These are phyloP conservation scores for Xylaria digitata DNA, from an alignment of 2,329 filamentous ascomycete genomes.

Conservation along the genomic window DNA sequence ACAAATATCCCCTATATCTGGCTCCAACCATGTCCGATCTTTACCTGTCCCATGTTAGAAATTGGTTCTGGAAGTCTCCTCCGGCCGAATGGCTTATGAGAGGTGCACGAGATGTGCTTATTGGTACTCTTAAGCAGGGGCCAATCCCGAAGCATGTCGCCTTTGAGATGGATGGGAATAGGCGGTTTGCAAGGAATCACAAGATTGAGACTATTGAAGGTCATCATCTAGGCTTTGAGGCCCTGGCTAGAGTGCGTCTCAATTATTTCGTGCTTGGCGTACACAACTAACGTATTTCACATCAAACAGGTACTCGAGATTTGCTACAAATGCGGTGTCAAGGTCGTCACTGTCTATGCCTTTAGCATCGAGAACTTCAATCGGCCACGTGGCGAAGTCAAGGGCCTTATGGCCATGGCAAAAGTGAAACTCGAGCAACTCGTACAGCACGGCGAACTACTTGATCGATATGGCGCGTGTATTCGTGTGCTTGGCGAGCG, in stretches of 20 bases:
- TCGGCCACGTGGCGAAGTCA: conserved; percentile 93
- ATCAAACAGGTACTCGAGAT: conserved; percentile 83
- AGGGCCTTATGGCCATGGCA: conserved; percentile 96
- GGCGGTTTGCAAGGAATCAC: conserved; percentile 88
- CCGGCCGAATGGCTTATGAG: conserved; percentile 90
- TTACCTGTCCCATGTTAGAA: conserved; percentile 61
- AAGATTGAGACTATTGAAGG: conserved; percentile 97
- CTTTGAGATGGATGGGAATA: conserved; percentile 99
- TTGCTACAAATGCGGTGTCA: conserved; percentile 97
- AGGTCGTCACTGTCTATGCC: conserved; percentile 96
- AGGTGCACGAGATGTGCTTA: conserved; percentile 83
- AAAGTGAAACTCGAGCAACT: conserved; percentile 94
- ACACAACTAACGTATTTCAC: conserved; percentile 36
- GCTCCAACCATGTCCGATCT: conserved; percentile 63
- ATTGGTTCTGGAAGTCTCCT: conserved; percentile 87
- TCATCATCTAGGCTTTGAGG: conserved; percentile 95
- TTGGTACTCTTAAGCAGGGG: conserved; percentile 88
- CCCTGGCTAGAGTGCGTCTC: conserved; percentile 80
- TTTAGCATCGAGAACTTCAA: conserved; percentile 99
- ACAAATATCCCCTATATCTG: background rate
- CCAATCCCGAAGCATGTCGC: conserved; percentile 94
- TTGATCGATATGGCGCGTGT: conserved; percentile 91
- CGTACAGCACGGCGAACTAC: conserved; percentile 89
- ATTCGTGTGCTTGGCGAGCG: conserved; percentile 88
- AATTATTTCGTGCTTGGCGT: conserved; percentile 13